phyloP scores from a whole-genome alignment of 345 rosid species.

The Eucalyptus curtisii region DNA sequence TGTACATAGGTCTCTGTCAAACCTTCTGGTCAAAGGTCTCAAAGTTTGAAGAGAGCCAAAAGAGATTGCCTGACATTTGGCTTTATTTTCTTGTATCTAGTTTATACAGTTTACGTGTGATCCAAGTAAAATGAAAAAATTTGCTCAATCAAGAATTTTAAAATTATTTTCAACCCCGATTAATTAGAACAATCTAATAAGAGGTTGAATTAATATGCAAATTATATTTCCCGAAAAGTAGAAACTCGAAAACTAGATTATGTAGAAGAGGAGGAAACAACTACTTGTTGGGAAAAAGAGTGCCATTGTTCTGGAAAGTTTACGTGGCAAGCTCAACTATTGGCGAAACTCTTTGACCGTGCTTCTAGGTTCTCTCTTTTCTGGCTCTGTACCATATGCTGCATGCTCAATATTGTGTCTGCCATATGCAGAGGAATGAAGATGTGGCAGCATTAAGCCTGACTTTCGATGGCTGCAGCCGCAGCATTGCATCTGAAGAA shows the following conservation, averaged over 20 bases:
- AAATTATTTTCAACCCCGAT: no score
- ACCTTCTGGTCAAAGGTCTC: background rate
- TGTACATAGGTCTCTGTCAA: background rate
- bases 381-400: background rate
- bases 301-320: background rate
- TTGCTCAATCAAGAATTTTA: background rate
- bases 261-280: background rate
- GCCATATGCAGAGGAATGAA: background rate
- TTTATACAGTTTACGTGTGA: background rate
- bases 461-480: background rate
- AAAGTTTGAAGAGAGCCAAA: background rate
- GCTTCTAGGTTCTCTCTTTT: background rate
- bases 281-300: background rate
- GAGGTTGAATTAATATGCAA: no score
- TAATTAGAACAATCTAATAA: no score
- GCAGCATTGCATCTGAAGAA: background rate
- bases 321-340: background rate
- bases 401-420: background rate
- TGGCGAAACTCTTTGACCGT: background rate
- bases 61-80: background rate
- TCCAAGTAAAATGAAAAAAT: background rate
- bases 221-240: no score
- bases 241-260: background rate
- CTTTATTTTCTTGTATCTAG: background rate
- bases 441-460: background rate